Evolutionary conservation across 331 rosid genomes (phyloP), one percentile per base, ranked within the genome.

Genomic region (Malus hybrid): DNA sequence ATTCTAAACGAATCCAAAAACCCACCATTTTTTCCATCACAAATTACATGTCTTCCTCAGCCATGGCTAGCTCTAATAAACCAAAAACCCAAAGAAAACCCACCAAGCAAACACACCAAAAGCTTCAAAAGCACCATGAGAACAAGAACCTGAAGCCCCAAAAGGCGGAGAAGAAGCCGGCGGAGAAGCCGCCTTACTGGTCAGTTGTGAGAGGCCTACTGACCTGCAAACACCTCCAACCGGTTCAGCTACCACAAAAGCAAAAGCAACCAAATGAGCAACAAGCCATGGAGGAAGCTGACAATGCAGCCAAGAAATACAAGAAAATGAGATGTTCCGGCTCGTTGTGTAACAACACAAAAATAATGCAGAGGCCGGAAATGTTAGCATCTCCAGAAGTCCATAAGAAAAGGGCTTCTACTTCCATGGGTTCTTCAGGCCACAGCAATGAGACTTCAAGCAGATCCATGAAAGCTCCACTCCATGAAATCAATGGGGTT

Each of bases 241-340:
- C 89, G 29, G 77, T 55, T 46, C 93, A 87, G 18, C 85, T 75
- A 18, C 88, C 73, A 20, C 84, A 79, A 33, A 79, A 79, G 24
- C 84, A 79, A 33, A 79, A 79, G 24, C 86, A 52, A 52, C 57
- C 20, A 6, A 52, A 52, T 52, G 82, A 82, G 76, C 82, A 89
- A 68, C 78, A 84, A 73, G 72, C 77, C 63, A 32, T 75, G 24
- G 96, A 90, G 75, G 94, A 89, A 50, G 16, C 63, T 22, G 78
- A 20, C 15, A 64, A 22, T 63, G 62, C 62, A 76, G 72, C 76
- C 75, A 94, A 90, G 85, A 94, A 92, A 75, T 55, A 77, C 84
- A 95, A 92, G 97, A 95, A 95, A 75, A 83, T 92, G 96, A 95
- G 82, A 77, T 95, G 97, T 77, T 95, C 99, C 18, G 93, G 97